A percentile compares a stretch with the other conserved stretches of the same genome.
phyloP scores from a whole-genome alignment of 1,139 yeast species.

The Candida pseudocylindracea region DNA sequence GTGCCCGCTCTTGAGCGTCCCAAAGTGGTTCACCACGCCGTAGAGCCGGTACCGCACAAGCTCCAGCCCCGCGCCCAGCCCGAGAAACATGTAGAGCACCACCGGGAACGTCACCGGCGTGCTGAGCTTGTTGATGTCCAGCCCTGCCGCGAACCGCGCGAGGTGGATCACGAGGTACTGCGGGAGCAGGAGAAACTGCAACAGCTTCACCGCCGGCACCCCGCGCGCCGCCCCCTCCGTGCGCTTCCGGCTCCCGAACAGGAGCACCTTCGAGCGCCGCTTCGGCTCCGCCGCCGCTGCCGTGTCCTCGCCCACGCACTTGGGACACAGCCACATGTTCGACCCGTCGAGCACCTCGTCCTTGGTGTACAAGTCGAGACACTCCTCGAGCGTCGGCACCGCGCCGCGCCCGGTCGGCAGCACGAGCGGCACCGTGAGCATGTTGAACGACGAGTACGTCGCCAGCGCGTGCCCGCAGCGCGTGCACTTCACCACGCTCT shows the following conservation, averaged over 20 bases:
- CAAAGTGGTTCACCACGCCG: conserved; percentile 50
- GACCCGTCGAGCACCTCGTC: conserved; percentile 52
- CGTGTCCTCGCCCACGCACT: conserved; percentile 18
- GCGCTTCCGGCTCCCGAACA: conserved; percentile 1
- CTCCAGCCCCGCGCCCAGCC: not conserved
- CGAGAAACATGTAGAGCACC: conserved; percentile 11
- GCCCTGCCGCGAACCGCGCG: conserved; percentile 32
- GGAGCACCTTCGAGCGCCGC: conserved; percentile 3
- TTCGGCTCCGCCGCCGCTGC: conserved; percentile 4
- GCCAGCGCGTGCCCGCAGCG: conserved; percentile 38
- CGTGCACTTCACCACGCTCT: conserved; percentile 36
- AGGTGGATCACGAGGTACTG: conserved; percentile 41
- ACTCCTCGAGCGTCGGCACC: conserved; percentile 26
- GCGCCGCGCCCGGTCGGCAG: conserved; percentile 7
- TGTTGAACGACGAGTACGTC: conserved; percentile 38
- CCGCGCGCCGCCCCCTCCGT: not conserved
- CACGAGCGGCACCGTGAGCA: conserved; percentile 49
- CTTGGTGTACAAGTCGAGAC: conserved; percentile 41
- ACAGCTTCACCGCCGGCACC: conserved; percentile 16
- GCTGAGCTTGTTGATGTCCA: conserved; percentile 30
- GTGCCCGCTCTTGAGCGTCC: conserved; percentile 53
- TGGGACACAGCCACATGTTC: conserved; percentile 64
- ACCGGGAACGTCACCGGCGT: conserved; percentile 31
- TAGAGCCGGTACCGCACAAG: conserved; percentile 22
- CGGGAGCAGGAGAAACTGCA: conserved; percentile 43